Percentiles rank a stretch among this genome's conserved stretches.
Evolutionary conservation across 164 flowering plant species (phyloP).

Genomic region (Aristolochia fimbriata): DNA sequence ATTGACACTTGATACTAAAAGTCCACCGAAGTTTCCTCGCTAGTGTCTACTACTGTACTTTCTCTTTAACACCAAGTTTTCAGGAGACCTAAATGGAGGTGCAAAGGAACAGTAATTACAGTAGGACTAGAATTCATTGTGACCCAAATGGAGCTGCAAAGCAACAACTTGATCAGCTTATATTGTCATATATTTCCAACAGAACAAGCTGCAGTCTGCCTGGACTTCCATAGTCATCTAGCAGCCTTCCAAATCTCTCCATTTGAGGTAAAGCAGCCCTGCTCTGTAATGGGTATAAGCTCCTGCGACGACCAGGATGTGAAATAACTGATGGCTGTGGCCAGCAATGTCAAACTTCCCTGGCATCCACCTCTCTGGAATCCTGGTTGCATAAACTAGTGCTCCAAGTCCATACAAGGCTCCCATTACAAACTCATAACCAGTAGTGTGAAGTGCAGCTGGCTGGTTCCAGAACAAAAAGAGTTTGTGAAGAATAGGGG

Average conservation of each 20-base stretch:
- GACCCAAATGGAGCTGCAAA: no score
- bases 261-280: slow-evolving; percentile 72
- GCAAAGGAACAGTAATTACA: no score
- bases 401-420: slow-evolving; percentile 72
- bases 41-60: no score
- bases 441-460: slow-evolving; percentile 79
- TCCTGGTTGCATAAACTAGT: slow-evolving; percentile 69
- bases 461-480: slow-evolving; percentile 60
- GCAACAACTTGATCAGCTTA: no score
- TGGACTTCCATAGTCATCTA: slow-evolving; percentile 6
- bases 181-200: no score
- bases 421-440: slow-evolving; percentile 86
- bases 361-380: slow-evolving; percentile 95
- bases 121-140: no score
- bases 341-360: slow-evolving; percentile 96
- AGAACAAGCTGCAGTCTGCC: background rate
- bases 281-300: slow-evolving; percentile 86
- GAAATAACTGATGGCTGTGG: slow-evolving; percentile 93
- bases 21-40: no score
- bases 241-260: slow-evolving; percentile 86
- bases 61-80: no score
- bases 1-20: no score
- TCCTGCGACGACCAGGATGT: slow-evolving; percentile 85
- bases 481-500: slow-evolving; percentile 81
- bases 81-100: no score